These are phyloP conservation scores for Thecaphora thlaspeos DNA, from an alignment of 1,284 basidiomycete species.

Conservation along the genomic window DNA sequence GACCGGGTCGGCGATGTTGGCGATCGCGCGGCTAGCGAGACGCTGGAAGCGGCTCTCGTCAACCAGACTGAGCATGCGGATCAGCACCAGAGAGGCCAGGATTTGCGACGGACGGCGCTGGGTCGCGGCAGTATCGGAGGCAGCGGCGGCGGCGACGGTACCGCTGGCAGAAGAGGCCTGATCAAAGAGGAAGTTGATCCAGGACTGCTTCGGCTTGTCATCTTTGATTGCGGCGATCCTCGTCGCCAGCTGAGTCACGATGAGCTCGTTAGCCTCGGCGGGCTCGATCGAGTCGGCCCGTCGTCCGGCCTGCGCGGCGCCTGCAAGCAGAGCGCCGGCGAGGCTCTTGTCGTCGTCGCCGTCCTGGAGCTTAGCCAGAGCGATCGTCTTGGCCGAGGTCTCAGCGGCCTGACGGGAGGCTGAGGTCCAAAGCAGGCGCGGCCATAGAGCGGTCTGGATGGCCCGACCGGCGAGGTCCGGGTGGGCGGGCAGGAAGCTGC, in stretches of 20 bases:
- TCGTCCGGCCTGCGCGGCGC: too few species aligned
- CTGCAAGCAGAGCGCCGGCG: too few species aligned
- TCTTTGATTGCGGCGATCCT: not conserved
- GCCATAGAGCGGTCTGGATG: not conserved
- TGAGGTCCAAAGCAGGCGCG: not conserved
- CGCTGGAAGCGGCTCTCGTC: slow-evolving; percentile 6
- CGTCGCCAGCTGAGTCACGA: slow-evolving; percentile 1
- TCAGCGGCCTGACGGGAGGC: not conserved
- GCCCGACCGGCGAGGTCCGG: not conserved
- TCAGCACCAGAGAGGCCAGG: slow-evolving; percentile 18
- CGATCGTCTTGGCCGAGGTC: slow-evolving; percentile 1
- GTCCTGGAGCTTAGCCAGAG: too few species aligned
- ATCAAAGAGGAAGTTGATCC: slow-evolving; percentile 15
- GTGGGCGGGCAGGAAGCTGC: slow-evolving; percentile 10
- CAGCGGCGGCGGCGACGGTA: too few species aligned
- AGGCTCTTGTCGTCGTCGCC: not conserved
- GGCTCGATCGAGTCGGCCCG: too few species aligned
- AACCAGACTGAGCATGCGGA: slow-evolving; percentile 12
- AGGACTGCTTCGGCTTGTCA: not conserved
- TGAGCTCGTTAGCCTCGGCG: slow-evolving; percentile 12
- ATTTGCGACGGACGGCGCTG: too few species aligned
- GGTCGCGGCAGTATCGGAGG: too few species aligned
- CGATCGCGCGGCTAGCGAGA: slow-evolving; percentile 10
- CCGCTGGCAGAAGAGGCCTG: too few species aligned
- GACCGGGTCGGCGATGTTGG: slow-evolving; percentile 10